These are phyloP conservation scores for Podosphaera leucotricha DNA, from an alignment of 2,329 filamentous ascomycete species.

Conservation along the genomic window DNA sequence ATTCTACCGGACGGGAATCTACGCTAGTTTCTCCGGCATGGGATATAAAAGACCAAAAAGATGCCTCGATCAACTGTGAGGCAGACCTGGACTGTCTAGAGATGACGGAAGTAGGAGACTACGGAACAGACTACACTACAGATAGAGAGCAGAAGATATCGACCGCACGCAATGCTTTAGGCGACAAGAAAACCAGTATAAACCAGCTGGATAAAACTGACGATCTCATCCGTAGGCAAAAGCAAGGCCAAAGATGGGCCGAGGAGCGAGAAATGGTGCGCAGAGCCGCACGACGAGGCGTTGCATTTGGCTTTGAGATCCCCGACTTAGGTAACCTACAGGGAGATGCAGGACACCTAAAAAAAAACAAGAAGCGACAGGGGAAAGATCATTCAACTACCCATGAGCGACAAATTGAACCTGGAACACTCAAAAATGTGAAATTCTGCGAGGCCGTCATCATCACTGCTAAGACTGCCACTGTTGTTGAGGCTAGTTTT, in stretches of 20 bases:
- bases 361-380: not conserved
- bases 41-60: too few species aligned
- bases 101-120: not conserved
- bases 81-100: too few species aligned
- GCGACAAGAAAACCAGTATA: constrained; percentile 29
- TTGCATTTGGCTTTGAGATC: constrained; percentile 6
- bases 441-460: constrained; percentile 34
- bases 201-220: constrained; percentile 28
- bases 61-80: too few species aligned
- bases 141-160: constrained; percentile 11
- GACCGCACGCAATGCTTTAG: constrained; percentile 20
- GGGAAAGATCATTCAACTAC: not conserved
- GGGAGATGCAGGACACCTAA: constrained; percentile 12
- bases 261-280: constrained; percentile 6
- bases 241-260: constrained; percentile 6
- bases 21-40: too few species aligned
- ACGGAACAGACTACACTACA: constrained; percentile 1
- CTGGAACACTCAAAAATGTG: not conserved
- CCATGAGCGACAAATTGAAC: not conserved
- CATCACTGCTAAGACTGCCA: constrained; percentile 18
- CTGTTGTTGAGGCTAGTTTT: constrained; percentile 34
- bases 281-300: constrained; percentile 5
- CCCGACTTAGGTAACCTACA: not conserved
- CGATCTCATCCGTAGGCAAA: constrained; percentile 24
- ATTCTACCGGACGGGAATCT: too few species aligned